Conservation (phyloP, 148 eudicot genomes). For the Pharnaceum exiguum region DNA sequence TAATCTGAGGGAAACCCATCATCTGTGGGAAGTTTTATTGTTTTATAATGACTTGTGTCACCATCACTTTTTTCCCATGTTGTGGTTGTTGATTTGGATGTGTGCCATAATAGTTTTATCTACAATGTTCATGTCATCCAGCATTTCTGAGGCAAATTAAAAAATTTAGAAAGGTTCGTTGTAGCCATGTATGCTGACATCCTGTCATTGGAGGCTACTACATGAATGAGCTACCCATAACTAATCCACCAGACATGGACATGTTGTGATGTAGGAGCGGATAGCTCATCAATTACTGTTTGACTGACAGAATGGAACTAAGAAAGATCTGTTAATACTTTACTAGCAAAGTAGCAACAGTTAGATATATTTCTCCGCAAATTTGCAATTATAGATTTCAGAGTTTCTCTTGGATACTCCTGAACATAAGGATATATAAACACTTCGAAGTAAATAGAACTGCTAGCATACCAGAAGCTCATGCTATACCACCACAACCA, state of each 20-base stretch:
- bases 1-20: background rate
- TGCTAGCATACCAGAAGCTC: too few relatives aligned
- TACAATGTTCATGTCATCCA: background rate
- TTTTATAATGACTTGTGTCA: background rate
- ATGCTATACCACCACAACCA: too few relatives aligned
- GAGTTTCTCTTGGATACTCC: too few relatives aligned
- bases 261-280: background rate
- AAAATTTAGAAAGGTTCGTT: background rate
- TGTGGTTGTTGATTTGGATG: background rate
- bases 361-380: too few relatives aligned
- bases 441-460: too few relatives aligned
- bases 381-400: too few relatives aligned
- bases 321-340: too few relatives aligned
- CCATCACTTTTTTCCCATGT: background rate
- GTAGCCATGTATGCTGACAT: background rate
- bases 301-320: too few relatives aligned
- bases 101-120: background rate
- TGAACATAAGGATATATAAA: too few relatives aligned
- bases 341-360: too few relatives aligned
- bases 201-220: background rate
- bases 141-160: background rate
- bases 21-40: background rate
- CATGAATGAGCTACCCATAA: conserved; percentile 4
- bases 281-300: too few relatives aligned
- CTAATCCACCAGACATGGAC: background rate